These are phyloP conservation scores for Euryodendron excelsum DNA, from an alignment of 148 eudicot genomes.

Conservation along the genomic window DNA sequence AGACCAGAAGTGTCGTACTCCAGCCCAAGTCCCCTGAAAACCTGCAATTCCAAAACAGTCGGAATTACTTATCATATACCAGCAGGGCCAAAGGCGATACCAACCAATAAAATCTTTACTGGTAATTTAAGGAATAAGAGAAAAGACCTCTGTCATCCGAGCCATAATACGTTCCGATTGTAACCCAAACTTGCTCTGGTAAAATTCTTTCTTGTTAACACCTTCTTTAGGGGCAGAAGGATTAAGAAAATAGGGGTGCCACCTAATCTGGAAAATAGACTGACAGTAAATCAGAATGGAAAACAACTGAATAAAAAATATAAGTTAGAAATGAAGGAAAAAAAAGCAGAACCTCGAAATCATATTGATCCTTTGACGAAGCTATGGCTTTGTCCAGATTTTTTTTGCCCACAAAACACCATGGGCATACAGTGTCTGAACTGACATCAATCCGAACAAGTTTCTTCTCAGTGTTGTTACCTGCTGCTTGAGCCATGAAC, in stretches of 20 bases:
- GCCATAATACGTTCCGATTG: slow-evolving; percentile 48
- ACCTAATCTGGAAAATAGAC: slow-evolving; percentile 52
- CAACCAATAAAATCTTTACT: background rate
- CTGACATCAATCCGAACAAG: slow-evolving; percentile 62
- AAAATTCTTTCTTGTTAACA: slow-evolving; percentile 63
- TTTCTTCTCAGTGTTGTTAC: slow-evolving; percentile 47
- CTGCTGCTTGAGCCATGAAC: slow-evolving; percentile 52
- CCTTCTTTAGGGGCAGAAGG: slow-evolving; percentile 86
- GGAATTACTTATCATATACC: background rate
- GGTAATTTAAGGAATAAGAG: slow-evolving; percentile 2
- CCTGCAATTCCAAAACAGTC: slow-evolving; percentile 35
- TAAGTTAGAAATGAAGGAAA: background rate
- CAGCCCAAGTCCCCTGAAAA: slow-evolving; percentile 66
- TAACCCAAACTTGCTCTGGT: slow-evolving; percentile 55
- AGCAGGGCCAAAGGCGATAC: background rate
- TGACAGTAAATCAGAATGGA: background rate
- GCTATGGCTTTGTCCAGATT: slow-evolving; percentile 84
- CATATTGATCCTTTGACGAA: slow-evolving; percentile 51
- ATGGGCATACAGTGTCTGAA: slow-evolving; percentile 92
- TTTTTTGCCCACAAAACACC: slow-evolving; percentile 95
- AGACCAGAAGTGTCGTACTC: slow-evolving; percentile 72
- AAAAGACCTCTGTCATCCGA: slow-evolving; percentile 67
- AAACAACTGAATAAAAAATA: background rate
- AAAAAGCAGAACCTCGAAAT: slow-evolving; percentile 60
- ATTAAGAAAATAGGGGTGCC: slow-evolving; percentile 85